These are phyloP conservation scores for Colletotrichum viniferum DNA, from an alignment of 2,329 filamentous ascomycete species.

Conservation along the genomic window DNA sequence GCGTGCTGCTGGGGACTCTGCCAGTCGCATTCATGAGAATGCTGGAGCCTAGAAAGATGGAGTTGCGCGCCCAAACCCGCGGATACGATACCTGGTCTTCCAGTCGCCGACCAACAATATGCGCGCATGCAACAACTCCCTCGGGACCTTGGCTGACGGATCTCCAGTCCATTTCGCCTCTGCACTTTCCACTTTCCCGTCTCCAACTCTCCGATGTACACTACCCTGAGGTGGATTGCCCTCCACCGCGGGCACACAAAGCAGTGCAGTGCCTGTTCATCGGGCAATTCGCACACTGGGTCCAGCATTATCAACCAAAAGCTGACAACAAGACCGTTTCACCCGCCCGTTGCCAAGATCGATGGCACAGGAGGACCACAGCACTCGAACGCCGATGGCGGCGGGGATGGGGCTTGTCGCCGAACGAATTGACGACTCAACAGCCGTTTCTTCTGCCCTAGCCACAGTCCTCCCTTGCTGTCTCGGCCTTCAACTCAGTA, in stretches of 20 bases:
- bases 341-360: constrained; percentile 11
- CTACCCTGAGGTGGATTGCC: not conserved
- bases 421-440: not conserved
- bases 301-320: not conserved
- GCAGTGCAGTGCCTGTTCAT: not conserved
- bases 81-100: not conserved
- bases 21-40: constrained; percentile 9
- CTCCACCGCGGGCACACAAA: not conserved
- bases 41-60: constrained; percentile 20
- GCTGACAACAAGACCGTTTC: not conserved
- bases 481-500: not conserved
- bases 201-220: not conserved
- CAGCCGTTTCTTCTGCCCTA: not conserved
- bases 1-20: not conserved
- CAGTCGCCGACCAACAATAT: not conserved
- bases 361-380: not conserved
- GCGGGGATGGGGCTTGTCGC: not conserved
- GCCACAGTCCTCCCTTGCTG: not conserved
- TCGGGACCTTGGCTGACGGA: not conserved
- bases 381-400: not conserved
- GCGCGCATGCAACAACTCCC: not conserved
- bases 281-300: not conserved
- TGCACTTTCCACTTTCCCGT: not conserved
- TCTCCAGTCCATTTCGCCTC: not conserved
- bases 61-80: constrained; percentile 1